A percentile compares a stretch with the other conserved stretches of the same genome.
Evolutionary conservation across 129 eudicot species (phyloP).

Genomic region (Ambrosia artemisiifolia): DNA sequence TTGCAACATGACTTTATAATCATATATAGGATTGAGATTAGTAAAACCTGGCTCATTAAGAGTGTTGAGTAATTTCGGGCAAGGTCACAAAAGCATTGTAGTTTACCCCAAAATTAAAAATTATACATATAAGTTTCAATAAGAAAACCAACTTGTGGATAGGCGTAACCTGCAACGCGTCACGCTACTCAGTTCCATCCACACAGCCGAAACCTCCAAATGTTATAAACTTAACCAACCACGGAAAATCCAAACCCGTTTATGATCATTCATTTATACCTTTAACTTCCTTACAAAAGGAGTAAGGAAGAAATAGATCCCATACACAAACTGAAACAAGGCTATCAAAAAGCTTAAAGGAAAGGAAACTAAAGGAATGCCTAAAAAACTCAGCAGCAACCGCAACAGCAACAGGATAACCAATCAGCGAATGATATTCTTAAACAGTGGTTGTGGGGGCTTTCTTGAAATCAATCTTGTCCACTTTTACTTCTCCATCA

Average conservation of each 20-base stretch:
- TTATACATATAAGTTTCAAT: too few species aligned
- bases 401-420: not conserved
- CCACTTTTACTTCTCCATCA: conserved; percentile 98
- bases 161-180: not conserved
- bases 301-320: conserved; percentile 4
- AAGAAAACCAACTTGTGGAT: not conserved
- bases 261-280: conserved; percentile 7
- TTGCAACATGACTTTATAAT: too few species aligned
- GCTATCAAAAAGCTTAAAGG: conserved; percentile 3
- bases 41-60: too few species aligned
- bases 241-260: not conserved
- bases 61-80: too few species aligned
- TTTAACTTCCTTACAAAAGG: conserved; percentile 19
- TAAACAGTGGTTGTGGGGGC: conserved; percentile 48
- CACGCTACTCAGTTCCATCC: not conserved
- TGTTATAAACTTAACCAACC: conserved; percentile 14
- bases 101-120: too few species aligned
- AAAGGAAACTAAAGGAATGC: not conserved
- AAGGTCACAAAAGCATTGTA: too few species aligned
- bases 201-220: conserved; percentile 15
- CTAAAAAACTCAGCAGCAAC: conserved; percentile 18
- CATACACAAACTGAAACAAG: conserved; percentile 8
- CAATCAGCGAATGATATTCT: not conserved
- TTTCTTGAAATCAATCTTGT: conserved; percentile 96
- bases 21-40: too few species aligned